Evolutionary conservation across 2,329 filamentous ascomycete species (phyloP).

Genomic region (Paraconiothyrium brasiliense): DNA sequence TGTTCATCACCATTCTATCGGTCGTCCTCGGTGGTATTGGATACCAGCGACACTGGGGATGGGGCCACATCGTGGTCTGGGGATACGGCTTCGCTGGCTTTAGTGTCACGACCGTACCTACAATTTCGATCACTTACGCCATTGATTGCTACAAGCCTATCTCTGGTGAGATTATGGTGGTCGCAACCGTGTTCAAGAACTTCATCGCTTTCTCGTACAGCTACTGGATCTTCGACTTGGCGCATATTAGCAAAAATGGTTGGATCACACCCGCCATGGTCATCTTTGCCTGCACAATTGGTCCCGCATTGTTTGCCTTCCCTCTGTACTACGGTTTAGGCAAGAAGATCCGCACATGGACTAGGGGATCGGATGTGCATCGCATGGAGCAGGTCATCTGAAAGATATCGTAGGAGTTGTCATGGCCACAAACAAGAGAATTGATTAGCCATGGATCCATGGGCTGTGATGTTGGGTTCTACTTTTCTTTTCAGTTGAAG

Average conservation of each 20-base stretch:
- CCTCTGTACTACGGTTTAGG: constrained; percentile 55
- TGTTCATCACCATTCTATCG: constrained; percentile 61
- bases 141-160: constrained; percentile 60
- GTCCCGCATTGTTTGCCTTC: constrained; percentile 51
- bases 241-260: constrained; percentile 45
- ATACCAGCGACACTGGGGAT: constrained; percentile 60
- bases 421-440: neutral
- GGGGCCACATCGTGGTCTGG: constrained; percentile 59
- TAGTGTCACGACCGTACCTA: constrained; percentile 53
- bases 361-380: constrained; percentile 47
- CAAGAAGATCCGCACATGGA: constrained; percentile 53
- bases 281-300: constrained; percentile 53
- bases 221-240: constrained; percentile 54
- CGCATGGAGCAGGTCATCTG: constrained; percentile 45
- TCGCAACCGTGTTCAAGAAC: constrained; percentile 57
- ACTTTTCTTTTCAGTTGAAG: neutral
- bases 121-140: constrained; percentile 56
- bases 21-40: constrained; percentile 59
- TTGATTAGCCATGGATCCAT: neutral
- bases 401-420: neutral
- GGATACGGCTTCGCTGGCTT: constrained; percentile 58
- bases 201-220: constrained; percentile 55
- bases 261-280: constrained; percentile 56
- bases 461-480: neutral
- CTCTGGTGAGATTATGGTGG: constrained; percentile 57